Base-by-base conservation (phyloP, 2,329 filamentous ascomycete genomes). In the Colletotrichum ledebouriae region DNA sequence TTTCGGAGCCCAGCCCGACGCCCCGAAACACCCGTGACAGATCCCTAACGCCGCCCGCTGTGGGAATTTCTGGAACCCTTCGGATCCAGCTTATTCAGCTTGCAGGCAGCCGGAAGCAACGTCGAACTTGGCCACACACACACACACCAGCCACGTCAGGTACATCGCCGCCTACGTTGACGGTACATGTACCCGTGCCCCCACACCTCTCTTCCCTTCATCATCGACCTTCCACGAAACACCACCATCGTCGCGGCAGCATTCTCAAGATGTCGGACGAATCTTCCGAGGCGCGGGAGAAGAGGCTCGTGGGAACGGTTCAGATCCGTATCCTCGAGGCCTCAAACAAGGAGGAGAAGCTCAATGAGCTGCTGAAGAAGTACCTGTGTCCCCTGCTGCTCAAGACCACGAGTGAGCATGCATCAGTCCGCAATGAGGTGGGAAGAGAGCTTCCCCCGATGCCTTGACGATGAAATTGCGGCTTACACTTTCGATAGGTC, bases 321-420 rank as follows among this genome's bases (percentile, higher is more conserved):
- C 94, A 97, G 78, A 89, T 96, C 76, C 88, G 90, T 71, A 96
- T 98, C 74, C 77, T 89, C 15, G 91, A 89, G 33, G 88, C 95
- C 59, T 92, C 94, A 33, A 92, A 94, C 73, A 90, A 94, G 59
- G 95, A 98, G 77, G 85, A 89, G 71, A 97, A 95, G 80, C 87
- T 99, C 1, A 89, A 95, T 77, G 82, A 89, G 25, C 84, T 96
- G 15, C 85, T 99, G 17, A 89, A 92, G 74, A 90, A 87, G 47
- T 98, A 95, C 76, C 84, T 99, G 29, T 83, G 92, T 3, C 92
- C 95, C 0, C 81, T 98, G 11, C 86, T 99, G 3, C 85, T 98
- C 66, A 98, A 98, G 77, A 89, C 97, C 37, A 90, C 87, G 37
- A 98, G 94, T 55, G 92, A 94, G 25, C 89, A 94, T 79, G 86